Conservation (phyloP, 768 basidiomycete species). For the Serendipita indica region DNA sequence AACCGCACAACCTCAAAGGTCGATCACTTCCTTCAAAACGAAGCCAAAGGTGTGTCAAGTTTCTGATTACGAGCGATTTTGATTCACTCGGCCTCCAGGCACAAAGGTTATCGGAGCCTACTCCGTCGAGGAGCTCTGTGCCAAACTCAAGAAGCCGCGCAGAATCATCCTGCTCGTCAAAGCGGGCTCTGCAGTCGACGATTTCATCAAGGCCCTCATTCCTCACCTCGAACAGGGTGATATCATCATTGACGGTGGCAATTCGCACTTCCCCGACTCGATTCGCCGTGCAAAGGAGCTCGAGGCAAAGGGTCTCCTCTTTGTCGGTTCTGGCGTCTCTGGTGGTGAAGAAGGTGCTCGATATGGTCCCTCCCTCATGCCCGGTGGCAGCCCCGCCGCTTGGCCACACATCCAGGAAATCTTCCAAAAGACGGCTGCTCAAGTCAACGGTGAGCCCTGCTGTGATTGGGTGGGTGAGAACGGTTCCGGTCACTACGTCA, state of each 20-base stretch:
- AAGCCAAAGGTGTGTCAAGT: constrained; percentile 74
- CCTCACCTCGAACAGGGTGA: constrained; percentile 89
- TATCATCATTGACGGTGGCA: constrained; percentile 99
- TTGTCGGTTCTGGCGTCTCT: constrained; percentile 97
- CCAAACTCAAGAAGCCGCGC: constrained; percentile 89
- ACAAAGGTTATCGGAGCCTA: constrained; percentile 93
- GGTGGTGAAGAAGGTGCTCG: constrained; percentile 99
- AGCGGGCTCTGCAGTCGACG: constrained; percentile 91
- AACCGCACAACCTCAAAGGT: constrained; percentile 97
- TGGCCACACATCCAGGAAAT: constrained; percentile 97
- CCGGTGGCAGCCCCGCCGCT: constrained; percentile 84
- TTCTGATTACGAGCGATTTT: constrained; percentile 10
- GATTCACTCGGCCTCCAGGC: constrained; percentile 33
- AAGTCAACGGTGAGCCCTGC: constrained; percentile 89
- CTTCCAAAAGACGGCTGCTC: constrained; percentile 96
- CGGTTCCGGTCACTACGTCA: constrained; percentile 95
- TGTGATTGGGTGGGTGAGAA: constrained; percentile 99
- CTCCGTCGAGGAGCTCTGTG: constrained; percentile 76
- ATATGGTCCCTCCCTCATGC: constrained; percentile 96
- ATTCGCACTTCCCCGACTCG: constrained; percentile 97
- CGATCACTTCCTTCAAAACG: constrained; percentile 86
- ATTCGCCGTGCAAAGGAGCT: constrained; percentile 89
- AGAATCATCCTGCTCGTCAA: constrained; percentile 98
- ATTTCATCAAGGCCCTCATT: constrained; percentile 79
- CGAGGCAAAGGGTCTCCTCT: constrained; percentile 87